These are phyloP conservation scores for Pelargonium cotyledonis DNA, from an alignment of 441 rosid genomes.

Conservation along the genomic window DNA sequence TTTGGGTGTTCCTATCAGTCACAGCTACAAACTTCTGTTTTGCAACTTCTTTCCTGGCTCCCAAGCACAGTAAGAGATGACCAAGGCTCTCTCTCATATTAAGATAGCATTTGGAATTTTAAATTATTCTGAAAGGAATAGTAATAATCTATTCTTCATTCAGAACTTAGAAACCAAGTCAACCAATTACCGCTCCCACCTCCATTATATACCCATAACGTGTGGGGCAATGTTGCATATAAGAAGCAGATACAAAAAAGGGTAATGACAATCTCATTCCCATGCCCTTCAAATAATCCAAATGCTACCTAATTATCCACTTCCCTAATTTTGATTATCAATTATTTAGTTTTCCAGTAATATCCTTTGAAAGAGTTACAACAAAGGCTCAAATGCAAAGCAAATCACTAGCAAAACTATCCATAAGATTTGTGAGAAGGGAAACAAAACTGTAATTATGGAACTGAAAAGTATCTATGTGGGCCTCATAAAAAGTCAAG, in stretches of 20 bases:
- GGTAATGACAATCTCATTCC: background rate
- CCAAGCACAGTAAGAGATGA: background rate
- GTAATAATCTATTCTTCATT: background rate
- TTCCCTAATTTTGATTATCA: background rate
- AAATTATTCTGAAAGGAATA: background rate
- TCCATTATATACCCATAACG: background rate
- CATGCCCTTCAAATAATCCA: background rate
- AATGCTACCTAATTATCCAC: background rate
- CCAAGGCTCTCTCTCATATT: background rate
- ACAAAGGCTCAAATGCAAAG: background rate
- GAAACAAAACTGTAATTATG: background rate
- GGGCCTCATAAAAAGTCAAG: background rate
- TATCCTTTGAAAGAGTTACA: background rate
- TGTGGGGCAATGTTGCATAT: background rate
- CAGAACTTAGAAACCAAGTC: background rate
- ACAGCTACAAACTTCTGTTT: background rate
- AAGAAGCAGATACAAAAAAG: background rate
- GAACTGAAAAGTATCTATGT: background rate
- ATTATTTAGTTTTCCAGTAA: constrained; percentile 4
- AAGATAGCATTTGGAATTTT: background rate
- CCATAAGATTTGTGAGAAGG: background rate
- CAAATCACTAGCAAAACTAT: background rate
- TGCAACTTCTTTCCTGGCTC: background rate
- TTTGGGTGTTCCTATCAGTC: background rate
- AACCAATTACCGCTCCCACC: background rate